Evolutionary conservation across 108 stramenopile species (phyloP).

Genomic region (Stephanodiscus triporus): DNA sequence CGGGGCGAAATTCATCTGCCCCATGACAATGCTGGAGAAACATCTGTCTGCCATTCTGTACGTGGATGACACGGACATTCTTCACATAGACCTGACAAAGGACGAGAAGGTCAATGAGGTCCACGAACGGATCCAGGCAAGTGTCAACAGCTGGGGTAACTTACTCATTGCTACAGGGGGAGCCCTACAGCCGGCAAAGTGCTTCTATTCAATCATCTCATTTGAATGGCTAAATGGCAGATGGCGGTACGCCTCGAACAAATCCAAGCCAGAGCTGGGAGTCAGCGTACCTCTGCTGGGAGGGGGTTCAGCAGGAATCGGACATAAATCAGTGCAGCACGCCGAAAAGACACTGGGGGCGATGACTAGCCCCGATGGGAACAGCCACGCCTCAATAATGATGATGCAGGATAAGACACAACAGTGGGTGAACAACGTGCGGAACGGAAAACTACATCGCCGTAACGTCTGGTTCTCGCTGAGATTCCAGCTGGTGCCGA

Average conservation of each 20-base stretch:
- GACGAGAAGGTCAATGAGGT: not conserved
- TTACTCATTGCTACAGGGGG: slow-evolving; percentile 13
- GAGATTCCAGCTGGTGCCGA: not conserved
- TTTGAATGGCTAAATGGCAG: not conserved
- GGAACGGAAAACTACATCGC: not conserved
- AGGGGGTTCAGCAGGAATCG: not conserved
- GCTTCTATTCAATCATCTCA: slow-evolving; percentile 1
- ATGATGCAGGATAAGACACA: not conserved
- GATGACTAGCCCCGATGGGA: not conserved
- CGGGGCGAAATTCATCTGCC: slow-evolving; percentile 13
- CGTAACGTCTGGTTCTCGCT: not conserved
- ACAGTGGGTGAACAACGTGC: not conserved
- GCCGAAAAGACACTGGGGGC: not conserved
- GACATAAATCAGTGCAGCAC: not conserved
- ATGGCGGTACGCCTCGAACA: not conserved
- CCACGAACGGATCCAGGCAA: not conserved
- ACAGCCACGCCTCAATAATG: not conserved
- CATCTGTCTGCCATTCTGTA: slow-evolving; percentile 23
- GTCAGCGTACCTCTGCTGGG: not conserved
- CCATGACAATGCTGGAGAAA: not conserved
- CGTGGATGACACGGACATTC: slow-evolving; percentile 44
- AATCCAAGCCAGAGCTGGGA: not conserved
- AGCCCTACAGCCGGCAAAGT: slow-evolving; percentile 10
- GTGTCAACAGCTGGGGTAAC: slow-evolving; percentile 4
- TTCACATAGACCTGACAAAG: not conserved